Evolutionary conservation across 192 early-diverging fungal species (phyloP).

Genomic region (Rhizophagus prolifer): DNA sequence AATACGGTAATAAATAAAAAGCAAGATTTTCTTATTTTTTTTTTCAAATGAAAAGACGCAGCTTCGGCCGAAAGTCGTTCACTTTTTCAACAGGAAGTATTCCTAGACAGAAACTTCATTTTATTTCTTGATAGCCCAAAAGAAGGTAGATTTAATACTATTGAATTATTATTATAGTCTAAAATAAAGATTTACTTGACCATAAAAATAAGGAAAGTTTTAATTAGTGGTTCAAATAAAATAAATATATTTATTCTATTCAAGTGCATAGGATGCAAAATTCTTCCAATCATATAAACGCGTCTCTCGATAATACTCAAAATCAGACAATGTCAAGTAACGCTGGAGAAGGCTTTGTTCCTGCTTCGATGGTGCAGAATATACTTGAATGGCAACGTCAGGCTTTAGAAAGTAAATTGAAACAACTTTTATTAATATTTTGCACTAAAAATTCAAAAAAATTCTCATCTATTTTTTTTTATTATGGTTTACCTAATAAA

Average conservation of each 20-base stretch:
- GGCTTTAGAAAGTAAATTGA: constrained; percentile 1
- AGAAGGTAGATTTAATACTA: neutral
- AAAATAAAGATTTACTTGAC: neutral
- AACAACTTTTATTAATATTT: neutral
- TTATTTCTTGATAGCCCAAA: too few relatives aligned
- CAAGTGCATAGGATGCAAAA: neutral
- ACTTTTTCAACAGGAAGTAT: neutral
- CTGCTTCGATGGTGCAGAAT: constrained; percentile 8
- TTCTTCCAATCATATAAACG: neutral
- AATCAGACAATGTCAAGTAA: neutral
- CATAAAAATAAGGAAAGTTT: neutral
- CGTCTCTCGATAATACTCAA: neutral
- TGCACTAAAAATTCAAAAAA: too few relatives aligned
- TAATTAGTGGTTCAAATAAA: too few relatives aligned
- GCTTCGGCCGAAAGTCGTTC: neutral
- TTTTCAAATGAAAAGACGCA: neutral
- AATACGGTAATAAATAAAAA: neutral
- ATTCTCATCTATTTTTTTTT: too few relatives aligned
- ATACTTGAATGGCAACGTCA: constrained; percentile 11
- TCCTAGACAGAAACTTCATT: neutral
- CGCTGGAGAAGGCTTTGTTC: neutral
- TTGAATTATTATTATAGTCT: neutral
- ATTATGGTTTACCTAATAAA: neutral
- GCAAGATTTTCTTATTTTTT: neutral
- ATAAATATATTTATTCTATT: too few relatives aligned